These are phyloP conservation scores for Geopyxis carbonaria DNA, from an alignment of 495 filamentous ascomycete genomes.

Conservation along the genomic window DNA sequence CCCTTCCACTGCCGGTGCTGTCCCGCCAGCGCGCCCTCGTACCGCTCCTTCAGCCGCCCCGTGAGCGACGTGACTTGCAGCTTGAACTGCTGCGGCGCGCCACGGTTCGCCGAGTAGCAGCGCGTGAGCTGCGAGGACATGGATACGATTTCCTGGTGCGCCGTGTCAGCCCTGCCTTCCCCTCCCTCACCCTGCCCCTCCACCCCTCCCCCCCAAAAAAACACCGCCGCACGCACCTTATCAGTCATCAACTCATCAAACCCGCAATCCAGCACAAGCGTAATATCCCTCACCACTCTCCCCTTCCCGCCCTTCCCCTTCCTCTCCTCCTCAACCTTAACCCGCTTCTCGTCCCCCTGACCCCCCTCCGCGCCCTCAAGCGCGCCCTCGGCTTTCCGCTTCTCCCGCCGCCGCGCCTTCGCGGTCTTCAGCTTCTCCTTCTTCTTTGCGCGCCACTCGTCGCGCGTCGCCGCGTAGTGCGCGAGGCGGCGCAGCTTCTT, in stretches of 20 bases:
- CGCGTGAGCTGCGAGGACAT: conserved; percentile 68
- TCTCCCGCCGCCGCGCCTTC: conserved; percentile 24
- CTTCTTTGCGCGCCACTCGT: conserved; percentile 50
- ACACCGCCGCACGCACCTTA: conserved; percentile 30
- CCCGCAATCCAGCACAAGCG: conserved; percentile 75
- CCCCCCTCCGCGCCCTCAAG: neutral
- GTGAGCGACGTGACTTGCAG: conserved; percentile 60
- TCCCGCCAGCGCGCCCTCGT: conserved; percentile 52
- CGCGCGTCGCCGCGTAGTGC: conserved; percentile 49
- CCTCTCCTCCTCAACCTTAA: conserved; percentile 25
- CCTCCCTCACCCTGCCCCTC: neutral
- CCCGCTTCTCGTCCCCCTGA: neutral
- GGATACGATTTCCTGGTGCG: conserved; percentile 51
- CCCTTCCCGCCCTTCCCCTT: neutral
- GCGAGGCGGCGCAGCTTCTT: conserved; percentile 54
- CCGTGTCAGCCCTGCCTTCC: neutral
- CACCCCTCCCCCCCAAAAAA: neutral
- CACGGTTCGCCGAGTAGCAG: conserved; percentile 71
- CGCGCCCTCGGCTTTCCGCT: conserved; percentile 8
- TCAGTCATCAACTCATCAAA: conserved; percentile 80
- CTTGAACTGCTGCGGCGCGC: conserved; percentile 45
- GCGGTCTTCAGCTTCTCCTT: conserved; percentile 58
- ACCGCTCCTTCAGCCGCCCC: conserved; percentile 57
- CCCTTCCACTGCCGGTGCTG: conserved; percentile 64
- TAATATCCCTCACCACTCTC: conserved; percentile 41